Base-by-base conservation (phyloP, 2,329 filamentous ascomycete species). In the Colletotrichum ledebouriae region DNA sequence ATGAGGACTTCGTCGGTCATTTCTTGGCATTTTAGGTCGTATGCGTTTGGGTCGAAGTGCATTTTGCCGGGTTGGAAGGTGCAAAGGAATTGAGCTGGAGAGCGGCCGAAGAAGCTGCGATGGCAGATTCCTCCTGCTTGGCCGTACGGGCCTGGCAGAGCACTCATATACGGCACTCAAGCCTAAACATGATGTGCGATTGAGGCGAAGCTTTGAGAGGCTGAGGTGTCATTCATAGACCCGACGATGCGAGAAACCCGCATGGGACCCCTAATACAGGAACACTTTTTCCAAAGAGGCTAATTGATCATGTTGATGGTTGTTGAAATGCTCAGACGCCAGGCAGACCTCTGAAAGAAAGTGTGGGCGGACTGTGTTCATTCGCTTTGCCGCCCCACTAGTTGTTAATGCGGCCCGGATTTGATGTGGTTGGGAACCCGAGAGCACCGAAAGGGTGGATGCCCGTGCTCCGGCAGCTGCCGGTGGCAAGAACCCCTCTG, bases 31-130 rank as follows among this genome's bases (percentile, higher is more conserved):
- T 81, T 81, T 11, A 73, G 72, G 50, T 81, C 76, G 70, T 81
- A 82, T 3, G 73, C 74, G n/a, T 77, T 75, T 58, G 80, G 81
- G 69, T 81, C 79, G 70, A 81, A 81, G 4, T 79, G 79, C 79
- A 81, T 55, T 55, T 25, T 39, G 50, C 33, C 33, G 29, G 50
- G 6, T 57, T 57, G 29, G 34, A 29, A 29, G 7, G 6, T 29
- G 29, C 29, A 29, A 2, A 9, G 7, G 29, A 9, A 29, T 29
- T 6, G 6, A 29, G 25, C 7, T 29, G 7, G 29, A 29, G 6
- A 29, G 1, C 20, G 17, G 17, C 25, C 34, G 53, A 9, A 29
- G 7, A 29, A 29, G 29, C 29, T 29, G 29, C 29, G 7, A 7
- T 9, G 29, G 29, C 29, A 29, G 29, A 29, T 29, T 29, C 29